Evolutionary conservation across 2,329 filamentous ascomycete genomes (phyloP).

Genomic region (Apiospora pterosperma): DNA sequence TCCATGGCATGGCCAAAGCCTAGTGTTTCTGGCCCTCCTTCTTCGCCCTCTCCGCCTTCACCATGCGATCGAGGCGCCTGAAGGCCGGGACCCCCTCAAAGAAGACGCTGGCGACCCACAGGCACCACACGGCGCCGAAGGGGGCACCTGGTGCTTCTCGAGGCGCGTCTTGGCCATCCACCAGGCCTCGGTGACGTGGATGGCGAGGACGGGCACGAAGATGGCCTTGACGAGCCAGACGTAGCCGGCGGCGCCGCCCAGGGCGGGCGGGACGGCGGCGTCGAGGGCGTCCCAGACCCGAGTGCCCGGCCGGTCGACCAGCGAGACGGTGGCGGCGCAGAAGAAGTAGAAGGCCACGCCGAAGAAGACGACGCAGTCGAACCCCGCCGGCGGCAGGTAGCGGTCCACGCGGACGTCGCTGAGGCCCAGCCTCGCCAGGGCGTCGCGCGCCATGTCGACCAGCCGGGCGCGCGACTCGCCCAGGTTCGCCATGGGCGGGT

Average conservation of each 20-base stretch:
- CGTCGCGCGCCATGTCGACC: constrained; percentile 63
- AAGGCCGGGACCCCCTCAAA: constrained; percentile 52
- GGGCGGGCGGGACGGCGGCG: constrained; percentile 40
- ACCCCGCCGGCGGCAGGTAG: constrained; percentile 38
- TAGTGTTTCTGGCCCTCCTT: constrained; percentile 40
- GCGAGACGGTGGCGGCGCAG: constrained; percentile 43
- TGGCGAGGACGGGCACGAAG: constrained; percentile 53
- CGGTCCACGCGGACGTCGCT: constrained; percentile 39
- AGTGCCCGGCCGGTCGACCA: constrained; percentile 45
- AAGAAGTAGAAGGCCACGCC: constrained; percentile 53
- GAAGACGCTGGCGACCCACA: constrained; percentile 51
- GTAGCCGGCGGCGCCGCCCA: constrained; percentile 53
- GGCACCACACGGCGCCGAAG: constrained; percentile 47
- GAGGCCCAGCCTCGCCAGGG: constrained; percentile 58
- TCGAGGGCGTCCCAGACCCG: constrained; percentile 47
- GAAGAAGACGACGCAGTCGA: constrained; percentile 51
- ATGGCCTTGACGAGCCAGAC: constrained; percentile 57
- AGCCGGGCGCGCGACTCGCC: constrained; percentile 66
- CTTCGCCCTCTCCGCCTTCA: constrained; percentile 39
- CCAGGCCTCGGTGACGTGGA: constrained; percentile 64
- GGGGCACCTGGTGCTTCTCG: constrained; percentile 43
- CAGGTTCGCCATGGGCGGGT: constrained; percentile 67
- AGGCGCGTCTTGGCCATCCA: constrained; percentile 48
- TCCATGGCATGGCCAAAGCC: not conserved
- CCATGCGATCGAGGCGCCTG: constrained; percentile 45